Evolutionary conservation across 2,329 filamentous ascomycete genomes (phyloP).

Genomic region (Fusarium zealandicum): DNA sequence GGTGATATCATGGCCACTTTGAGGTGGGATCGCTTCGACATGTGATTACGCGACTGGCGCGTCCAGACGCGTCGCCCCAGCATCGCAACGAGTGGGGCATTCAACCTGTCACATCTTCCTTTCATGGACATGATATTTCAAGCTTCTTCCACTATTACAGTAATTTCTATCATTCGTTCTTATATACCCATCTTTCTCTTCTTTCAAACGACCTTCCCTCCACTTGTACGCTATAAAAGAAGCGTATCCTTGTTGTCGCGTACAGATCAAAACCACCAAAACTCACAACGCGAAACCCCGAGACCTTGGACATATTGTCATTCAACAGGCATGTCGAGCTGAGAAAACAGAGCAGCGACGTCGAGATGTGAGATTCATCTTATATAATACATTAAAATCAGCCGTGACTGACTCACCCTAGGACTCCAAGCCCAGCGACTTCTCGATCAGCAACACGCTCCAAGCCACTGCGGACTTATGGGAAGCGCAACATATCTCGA

Average conservation of each 20-base stretch:
- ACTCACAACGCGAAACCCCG: not conserved
- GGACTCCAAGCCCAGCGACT: slow-evolving; percentile 43
- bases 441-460: slow-evolving; percentile 40
- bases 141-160: no score
- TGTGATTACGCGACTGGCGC: slow-evolving; percentile 33
- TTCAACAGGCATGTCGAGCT: slow-evolving; percentile 15
- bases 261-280: not conserved
- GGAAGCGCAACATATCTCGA: slow-evolving; percentile 44
- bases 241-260: not conserved
- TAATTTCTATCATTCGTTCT: not conserved
- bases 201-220: not conserved
- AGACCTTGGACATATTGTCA: not conserved
- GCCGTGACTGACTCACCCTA: slow-evolving; percentile 21
- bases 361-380: slow-evolving; percentile 6
- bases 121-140: no score
- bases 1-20: slow-evolving; percentile 26
- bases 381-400: accelerated
- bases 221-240: no score
- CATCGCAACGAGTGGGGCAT: slow-evolving; percentile 19
- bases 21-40: slow-evolving; percentile 2
- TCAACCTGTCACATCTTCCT: no score
- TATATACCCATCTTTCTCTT: not conserved
- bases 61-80: slow-evolving; percentile 26
- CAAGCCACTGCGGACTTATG: slow-evolving; percentile 51
- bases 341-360: not conserved